Evolutionary conservation across 2,329 filamentous ascomycete genomes (phyloP).

Genomic region (Dendrostoma leiphaemia): DNA sequence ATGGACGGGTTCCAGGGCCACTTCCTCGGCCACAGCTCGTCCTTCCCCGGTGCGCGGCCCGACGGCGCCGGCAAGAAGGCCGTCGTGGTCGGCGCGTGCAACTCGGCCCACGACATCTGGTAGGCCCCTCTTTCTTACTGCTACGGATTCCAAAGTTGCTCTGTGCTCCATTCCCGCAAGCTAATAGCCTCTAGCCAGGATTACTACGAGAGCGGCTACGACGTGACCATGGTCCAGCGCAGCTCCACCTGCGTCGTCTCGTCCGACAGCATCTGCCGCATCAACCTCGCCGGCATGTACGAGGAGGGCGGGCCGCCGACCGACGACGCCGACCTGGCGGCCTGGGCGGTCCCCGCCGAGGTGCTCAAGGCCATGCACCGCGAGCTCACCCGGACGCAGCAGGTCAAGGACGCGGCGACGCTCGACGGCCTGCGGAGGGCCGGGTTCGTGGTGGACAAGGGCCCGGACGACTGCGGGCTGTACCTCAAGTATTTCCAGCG

Average conservation of each 20-base stretch:
- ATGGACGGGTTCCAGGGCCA: slow-evolving; percentile 56
- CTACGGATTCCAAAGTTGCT: too few relatives aligned
- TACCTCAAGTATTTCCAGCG: slow-evolving; percentile 63
- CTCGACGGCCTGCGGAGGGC: slow-evolving; percentile 47
- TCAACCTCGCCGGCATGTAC: slow-evolving; percentile 51
- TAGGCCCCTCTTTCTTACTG: too few relatives aligned
- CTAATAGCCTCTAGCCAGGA: too few relatives aligned
- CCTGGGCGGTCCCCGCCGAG: slow-evolving; percentile 56
- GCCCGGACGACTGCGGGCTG: slow-evolving; percentile 55
- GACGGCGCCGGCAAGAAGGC: slow-evolving; percentile 55
- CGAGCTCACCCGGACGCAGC: slow-evolving; percentile 34
- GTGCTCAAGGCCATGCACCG: slow-evolving; percentile 58
- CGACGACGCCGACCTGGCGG: slow-evolving; percentile 64
- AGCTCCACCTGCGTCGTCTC: slow-evolving; percentile 64
- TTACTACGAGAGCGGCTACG: slow-evolving; percentile 63
- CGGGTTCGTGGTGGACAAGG: slow-evolving; percentile 60
- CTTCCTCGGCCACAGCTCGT: slow-evolving; percentile 60
- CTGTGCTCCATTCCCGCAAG: too few relatives aligned
- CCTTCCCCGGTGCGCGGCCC: slow-evolving; percentile 52
- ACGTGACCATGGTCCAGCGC: slow-evolving; percentile 69
- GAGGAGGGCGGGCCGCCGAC: slow-evolving; percentile 53
- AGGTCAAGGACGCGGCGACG: slow-evolving; percentile 35
- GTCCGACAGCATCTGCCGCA: slow-evolving; percentile 49
- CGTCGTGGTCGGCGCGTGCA: slow-evolving; percentile 66
- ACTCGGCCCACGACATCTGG: slow-evolving; percentile 69